Base-by-base conservation (phyloP, 495 filamentous ascomycete genomes). In the Recurvomyces mirabilis region DNA sequence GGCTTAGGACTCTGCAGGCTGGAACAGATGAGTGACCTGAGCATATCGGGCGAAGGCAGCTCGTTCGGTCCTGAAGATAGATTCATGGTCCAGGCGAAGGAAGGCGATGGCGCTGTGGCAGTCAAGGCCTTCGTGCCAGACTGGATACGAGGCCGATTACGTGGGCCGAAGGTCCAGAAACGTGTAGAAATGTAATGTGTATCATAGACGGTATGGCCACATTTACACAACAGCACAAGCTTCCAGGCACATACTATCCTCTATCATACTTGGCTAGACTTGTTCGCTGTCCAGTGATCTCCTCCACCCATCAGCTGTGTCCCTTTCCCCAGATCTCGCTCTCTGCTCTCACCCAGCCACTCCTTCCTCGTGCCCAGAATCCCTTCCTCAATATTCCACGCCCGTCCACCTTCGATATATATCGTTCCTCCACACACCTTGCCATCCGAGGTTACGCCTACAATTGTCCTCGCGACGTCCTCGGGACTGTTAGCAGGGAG, bases 1-100 rank as follows among this genome's bases (percentile, higher is more conserved):
- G 91, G 89, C 2, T 64, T 98, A 37, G 87, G 78, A n/a, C 57
- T 94, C 36, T 94, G 88, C 55, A 73, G 89, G 46, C 57, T 98
- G 58, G 88, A 93, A 68, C 74, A 76, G 60, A 94, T 94, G 87
- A 89, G 84, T 1, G 78, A 81, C 60, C 60, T 87, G 20, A 60
- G 59, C 23, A 56, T 86, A 34, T 79, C 76, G 3, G 78, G 74
- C 1, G 82, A 82, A 58, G 68, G 65, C 1, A 70, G 66, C 23
- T 64, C 65, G 26, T 78, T 66, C 59, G 69, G 43, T 33, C 67
- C 70, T 2, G 70, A 62, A 3, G 64, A 67, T 28, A 68, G 77
- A 40, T 81, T 81, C 50, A 66, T 70, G 50, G 59, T 79, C 0
- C 64, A 55, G 20, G 53, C 17, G 3, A 60, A 54, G 18, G 59